A percentile compares a stretch with the other conserved stretches of the same genome.
Conservation (phyloP, 495 filamentous ascomycete species). For the Melanomma pulvis-pyrius region DNA sequence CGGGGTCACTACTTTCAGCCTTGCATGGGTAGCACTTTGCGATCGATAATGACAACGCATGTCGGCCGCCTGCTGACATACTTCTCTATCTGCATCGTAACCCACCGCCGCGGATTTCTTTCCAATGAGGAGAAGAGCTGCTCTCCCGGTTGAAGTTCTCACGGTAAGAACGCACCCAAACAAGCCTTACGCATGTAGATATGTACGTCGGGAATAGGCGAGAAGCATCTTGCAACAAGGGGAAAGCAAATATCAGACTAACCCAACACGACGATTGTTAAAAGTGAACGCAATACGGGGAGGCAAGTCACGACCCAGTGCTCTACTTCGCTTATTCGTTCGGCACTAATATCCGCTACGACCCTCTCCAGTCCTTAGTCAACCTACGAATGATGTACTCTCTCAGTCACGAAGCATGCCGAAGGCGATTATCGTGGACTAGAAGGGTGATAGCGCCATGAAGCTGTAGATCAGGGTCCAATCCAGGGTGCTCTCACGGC, state of each 20-base stretch:
- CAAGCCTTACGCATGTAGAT: neutral
- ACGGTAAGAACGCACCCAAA: neutral
- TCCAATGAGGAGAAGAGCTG: neutral
- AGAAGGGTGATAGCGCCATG: neutral
- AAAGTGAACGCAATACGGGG: neutral
- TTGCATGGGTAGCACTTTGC: neutral
- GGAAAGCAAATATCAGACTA: neutral
- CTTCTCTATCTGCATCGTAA: constrained; percentile 12
- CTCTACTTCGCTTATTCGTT: neutral
- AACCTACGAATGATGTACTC: neutral
- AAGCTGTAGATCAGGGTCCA: neutral
- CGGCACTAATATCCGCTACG: neutral
- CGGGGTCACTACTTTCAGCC: neutral
- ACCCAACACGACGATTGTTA: constrained; percentile 19
- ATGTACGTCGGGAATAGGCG: constrained; percentile 11
- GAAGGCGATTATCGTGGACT: neutral
- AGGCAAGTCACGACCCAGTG: neutral
- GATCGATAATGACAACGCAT: neutral
- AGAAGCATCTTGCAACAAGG: neutral
- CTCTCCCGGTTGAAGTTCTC: neutral
- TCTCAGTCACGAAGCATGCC: neutral
- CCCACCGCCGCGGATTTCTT: neutral
- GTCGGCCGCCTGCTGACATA: constrained; percentile 9
- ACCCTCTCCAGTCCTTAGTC: neutral
- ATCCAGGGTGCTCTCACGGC: neutral